Percentiles rank a stretch among this genome's conserved stretches.
Evolutionary conservation across 768 basidiomycete genomes (phyloP).

Genomic region (Gymnopilus junonius): DNA sequence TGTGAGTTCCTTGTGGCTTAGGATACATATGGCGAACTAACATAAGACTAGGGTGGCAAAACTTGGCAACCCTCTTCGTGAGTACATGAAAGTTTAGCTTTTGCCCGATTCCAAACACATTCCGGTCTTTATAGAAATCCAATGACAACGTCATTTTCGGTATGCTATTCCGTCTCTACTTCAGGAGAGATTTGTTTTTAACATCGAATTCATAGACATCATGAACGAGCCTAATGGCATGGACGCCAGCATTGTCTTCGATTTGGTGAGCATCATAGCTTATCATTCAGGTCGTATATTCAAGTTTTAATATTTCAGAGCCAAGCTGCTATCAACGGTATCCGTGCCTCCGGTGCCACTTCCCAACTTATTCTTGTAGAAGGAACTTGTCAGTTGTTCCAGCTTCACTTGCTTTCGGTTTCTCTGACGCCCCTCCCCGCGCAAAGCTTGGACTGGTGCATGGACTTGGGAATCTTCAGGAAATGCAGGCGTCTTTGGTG

Average conservation of each 20-base stretch:
- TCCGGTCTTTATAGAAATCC: conserved; percentile 34
- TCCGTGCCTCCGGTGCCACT: conserved; percentile 66
- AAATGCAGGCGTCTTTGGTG: conserved; percentile 54
- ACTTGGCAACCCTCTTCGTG: conserved; percentile 59
- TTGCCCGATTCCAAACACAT: not conserved
- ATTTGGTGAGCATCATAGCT: conserved; percentile 39
- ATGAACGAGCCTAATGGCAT: conserved; percentile 73
- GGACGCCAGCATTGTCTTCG: conserved; percentile 52
- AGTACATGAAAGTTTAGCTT: conserved; percentile 20
- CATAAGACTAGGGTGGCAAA: conserved; percentile 52
- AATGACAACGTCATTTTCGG: conserved; percentile 62
- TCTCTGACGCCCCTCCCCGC: conserved; percentile 16
- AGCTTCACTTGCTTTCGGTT: not conserved
- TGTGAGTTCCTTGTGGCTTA: conserved; percentile 37
- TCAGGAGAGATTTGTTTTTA: not conserved
- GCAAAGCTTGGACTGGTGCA: conserved; percentile 63
- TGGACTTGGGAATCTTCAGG: conserved; percentile 66
- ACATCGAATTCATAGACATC: conserved; percentile 34
- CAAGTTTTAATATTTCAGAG: conserved; percentile 35
- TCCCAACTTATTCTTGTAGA: conserved; percentile 54
- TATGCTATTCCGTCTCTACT: not conserved
- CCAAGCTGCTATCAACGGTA: conserved; percentile 70
- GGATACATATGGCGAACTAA: not conserved
- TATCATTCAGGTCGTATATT: not conserved
- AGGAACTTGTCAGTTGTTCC: conserved; percentile 36